Conservation (phyloP, 176 grass and related monocot genomes). For the Zizania latifolia region DNA sequence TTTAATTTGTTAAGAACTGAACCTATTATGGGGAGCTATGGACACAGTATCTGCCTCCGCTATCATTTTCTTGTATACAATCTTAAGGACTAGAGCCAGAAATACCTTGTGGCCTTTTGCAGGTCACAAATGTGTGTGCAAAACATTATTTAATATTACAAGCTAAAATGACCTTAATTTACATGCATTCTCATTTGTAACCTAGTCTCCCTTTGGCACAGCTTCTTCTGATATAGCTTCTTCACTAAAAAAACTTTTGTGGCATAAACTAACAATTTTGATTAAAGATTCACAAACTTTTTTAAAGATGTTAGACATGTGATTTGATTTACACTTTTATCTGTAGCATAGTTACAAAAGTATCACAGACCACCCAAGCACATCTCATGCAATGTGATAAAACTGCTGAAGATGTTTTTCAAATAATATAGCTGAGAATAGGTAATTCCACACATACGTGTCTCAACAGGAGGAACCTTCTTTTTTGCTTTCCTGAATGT, state of each 20-base stretch:
- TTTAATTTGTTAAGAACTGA: slow-evolving; percentile 20
- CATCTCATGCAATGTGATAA: not conserved
- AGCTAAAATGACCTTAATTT: not conserved
- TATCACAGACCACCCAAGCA: not conserved
- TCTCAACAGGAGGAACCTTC: slow-evolving; percentile 50
- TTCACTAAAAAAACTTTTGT: not conserved
- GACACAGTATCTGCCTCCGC: not conserved
- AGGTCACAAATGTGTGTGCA: not conserved
- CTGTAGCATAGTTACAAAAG: not conserved
- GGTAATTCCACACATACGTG: slow-evolving; percentile 42
- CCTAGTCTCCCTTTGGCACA: not conserved
- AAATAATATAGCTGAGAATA: slow-evolving; percentile 24
- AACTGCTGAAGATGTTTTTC: not conserved
- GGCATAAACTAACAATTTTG: not conserved
- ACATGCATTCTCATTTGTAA: not conserved
- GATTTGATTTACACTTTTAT: not conserved
- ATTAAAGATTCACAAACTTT: not conserved
- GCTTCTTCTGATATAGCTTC: not conserved
- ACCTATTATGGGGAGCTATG: not conserved
- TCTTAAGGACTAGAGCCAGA: slow-evolving; percentile 9
- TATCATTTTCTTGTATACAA: not conserved
- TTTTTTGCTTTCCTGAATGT: slow-evolving; percentile 59
- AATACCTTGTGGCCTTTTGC: slow-evolving; percentile 5
- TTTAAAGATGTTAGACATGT: not conserved
- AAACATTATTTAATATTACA: slow-evolving; percentile 22